Base-by-base conservation (phyloP, 2,329 filamentous ascomycete genomes). In the Botryosphaeria agaves region DNA sequence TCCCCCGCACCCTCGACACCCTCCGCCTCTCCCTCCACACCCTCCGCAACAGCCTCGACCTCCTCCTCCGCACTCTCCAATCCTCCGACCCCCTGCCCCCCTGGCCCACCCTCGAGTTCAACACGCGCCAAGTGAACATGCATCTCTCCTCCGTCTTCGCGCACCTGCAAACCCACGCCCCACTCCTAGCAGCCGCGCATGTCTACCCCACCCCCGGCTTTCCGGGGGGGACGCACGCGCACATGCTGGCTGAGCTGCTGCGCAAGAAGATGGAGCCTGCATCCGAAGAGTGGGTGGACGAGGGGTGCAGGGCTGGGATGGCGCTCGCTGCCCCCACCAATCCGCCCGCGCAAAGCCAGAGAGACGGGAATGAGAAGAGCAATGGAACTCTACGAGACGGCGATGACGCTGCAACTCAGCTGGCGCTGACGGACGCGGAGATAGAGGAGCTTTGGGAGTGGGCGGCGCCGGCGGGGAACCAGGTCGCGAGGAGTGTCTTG, bases 251-350 rank as follows among this genome's bases (percentile, higher is more conserved):
- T 16, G 69, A 76, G 42, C 61, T 92, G 2, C 60, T 91, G 18
- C 75, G 82, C 23, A 91, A 89, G 55, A 89, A 89, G 49, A 65
- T 84, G 29, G 82, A 89, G 40, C 80, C 81, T 0, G 64, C n/a
- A n/a, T n/a, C n/a, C n/a, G n/a, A n/a, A n/a, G 71, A 74, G 33
- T 75, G 76, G 56, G 72, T 87, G 16, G 67, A 72, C 14, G 59
- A 72, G 30, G 76, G 73, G 1, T 66, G 69, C 20, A 60, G 60
- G 34, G 57, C 58, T 17, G 59, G 60, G 26, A 42, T 38, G 20
- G 9, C 8, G 4, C 12, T 19, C 16, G 20, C n/a, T 2, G 26
- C 27, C 8, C 25, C 14, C 19, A n/a, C n/a, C n/a, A n/a, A n/a
- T 38, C 30, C 29, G 32, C 28, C 19, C 4, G 26, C 11, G 26